Evolutionary conservation across 1,139 yeast genomes (phyloP).

Genomic region (Geotrichum reessii): DNA sequence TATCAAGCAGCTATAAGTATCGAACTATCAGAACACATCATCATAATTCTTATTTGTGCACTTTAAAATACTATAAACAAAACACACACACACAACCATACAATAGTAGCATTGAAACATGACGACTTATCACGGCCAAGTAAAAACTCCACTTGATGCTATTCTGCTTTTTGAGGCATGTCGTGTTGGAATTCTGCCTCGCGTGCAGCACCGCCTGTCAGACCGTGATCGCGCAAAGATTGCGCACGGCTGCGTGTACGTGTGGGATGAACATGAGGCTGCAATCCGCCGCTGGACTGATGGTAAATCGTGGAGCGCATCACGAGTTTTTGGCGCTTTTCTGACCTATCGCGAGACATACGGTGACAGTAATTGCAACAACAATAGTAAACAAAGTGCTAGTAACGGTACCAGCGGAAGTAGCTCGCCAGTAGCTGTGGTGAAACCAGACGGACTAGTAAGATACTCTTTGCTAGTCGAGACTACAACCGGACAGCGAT

Average conservation of each 20-base stretch:
- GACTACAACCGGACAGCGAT: constrained; percentile 47
- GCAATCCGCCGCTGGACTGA: constrained; percentile 78
- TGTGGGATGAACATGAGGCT: constrained; percentile 67
- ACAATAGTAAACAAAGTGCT: neutral
- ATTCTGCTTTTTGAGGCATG: constrained; percentile 60
- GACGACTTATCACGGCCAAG: constrained; percentile 59
- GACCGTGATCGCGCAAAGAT: constrained; percentile 51
- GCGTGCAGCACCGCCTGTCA: constrained; percentile 54
- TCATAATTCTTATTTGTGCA: too few species aligned
- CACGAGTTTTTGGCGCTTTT: constrained; percentile 61
- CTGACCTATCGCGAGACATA: constrained; percentile 51
- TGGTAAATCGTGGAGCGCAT: constrained; percentile 64
- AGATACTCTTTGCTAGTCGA: constrained; percentile 57
- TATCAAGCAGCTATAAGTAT: neutral
- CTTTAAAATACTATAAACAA: too few species aligned
- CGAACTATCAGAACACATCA: neutral
- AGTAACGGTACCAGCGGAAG: neutral
- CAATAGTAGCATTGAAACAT: constrained; percentile 27
- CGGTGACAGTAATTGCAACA: constrained; percentile 4
- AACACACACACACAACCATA: neutral
- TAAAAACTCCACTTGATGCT: constrained; percentile 57
- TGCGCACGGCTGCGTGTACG: constrained; percentile 55
- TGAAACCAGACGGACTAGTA: constrained; percentile 47
- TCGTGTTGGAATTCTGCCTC: constrained; percentile 51
- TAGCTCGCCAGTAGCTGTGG: neutral